Evolutionary conservation across 225 moss, liverwort and hornwort species (phyloP).

Genomic region (Asterella californica): DNA sequence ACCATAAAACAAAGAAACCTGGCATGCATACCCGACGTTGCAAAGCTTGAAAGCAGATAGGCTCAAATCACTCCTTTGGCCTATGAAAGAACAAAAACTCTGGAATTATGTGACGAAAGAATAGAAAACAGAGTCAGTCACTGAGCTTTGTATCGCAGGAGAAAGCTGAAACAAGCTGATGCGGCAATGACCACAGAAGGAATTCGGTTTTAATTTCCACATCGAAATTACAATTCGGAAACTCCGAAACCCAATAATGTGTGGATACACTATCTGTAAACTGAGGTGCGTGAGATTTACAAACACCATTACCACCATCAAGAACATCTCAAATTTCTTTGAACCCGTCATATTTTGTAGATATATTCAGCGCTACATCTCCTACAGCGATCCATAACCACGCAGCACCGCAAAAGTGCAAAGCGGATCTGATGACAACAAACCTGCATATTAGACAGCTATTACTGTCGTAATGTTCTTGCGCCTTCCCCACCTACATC

Average conservation of each 20-base stretch:
- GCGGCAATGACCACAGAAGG: neutral
- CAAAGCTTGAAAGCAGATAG: neutral
- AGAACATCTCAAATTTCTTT: neutral
- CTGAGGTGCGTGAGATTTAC: neutral
- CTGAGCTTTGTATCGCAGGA: neutral
- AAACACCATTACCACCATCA: neutral
- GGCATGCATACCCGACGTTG: neutral
- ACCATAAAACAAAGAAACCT: neutral
- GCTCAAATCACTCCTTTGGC: neutral
- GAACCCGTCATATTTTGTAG: neutral
- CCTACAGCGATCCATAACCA: neutral
- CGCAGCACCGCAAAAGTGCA: neutral
- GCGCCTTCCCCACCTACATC: neutral
- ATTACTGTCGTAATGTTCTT: neutral
- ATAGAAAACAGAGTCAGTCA: neutral
- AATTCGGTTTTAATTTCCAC: neutral
- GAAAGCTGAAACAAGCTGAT: neutral
- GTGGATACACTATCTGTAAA: neutral
- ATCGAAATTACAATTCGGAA: neutral
- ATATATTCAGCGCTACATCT: too few species aligned
- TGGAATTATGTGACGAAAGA: neutral
- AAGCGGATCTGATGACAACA: conserved; percentile 1
- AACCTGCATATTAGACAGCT: conserved; percentile 10
- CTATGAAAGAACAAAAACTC: neutral
- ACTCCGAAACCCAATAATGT: neutral